Base-by-base conservation (phyloP, 202 grass and related monocot genomes). In the Panicum virgatum region DNA sequence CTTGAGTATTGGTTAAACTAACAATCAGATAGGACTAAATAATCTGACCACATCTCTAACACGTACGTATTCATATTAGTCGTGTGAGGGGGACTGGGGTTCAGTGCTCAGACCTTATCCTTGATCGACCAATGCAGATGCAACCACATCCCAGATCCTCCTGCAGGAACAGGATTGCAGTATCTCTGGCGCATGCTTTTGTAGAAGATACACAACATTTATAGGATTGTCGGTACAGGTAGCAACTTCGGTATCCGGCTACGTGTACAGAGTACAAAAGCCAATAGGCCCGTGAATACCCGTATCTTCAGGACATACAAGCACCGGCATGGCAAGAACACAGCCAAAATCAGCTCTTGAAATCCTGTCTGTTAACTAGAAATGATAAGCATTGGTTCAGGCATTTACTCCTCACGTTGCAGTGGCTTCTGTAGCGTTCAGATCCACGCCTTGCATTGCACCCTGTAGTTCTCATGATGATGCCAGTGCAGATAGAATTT, bases 331-430 rank as follows among this genome's bases (percentile, higher is more conserved):
- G 12, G 15, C 52, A 52, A 56, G 68, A 36, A 7, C 39, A 58
- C 39, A 59, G 66, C 12, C 56, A 62, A 43, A 65, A 69, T 8
- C 47, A 29, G 52, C 47, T 47, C 44, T 60, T 77, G 48, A 67
- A 47, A 61, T 32, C 26, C 26, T 50, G 14, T 58, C 29, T 12
- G 9, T 78, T 75, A 37, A 59, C 16, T 29, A 70, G 11, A 76
- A 38, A 82, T 36, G 36, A 37, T 36, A 73, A 73, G 26, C 27
- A 58, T 32, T 50, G n/a, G 52, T 45, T 77, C 64, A 65, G 54
- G 27, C 82, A 85, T 89, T 56, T 84, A 83, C 54, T 32, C 61
- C 76, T 68, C 76, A 70, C 44, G 16, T 66, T 51, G 48, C 50
- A 16, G 76, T 64, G 44, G 12, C 40, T 14, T 82, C 20, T 66